Conservation (phyloP, 225 moss, liverwort and hornwort genomes). For the Asterella californica region DNA sequence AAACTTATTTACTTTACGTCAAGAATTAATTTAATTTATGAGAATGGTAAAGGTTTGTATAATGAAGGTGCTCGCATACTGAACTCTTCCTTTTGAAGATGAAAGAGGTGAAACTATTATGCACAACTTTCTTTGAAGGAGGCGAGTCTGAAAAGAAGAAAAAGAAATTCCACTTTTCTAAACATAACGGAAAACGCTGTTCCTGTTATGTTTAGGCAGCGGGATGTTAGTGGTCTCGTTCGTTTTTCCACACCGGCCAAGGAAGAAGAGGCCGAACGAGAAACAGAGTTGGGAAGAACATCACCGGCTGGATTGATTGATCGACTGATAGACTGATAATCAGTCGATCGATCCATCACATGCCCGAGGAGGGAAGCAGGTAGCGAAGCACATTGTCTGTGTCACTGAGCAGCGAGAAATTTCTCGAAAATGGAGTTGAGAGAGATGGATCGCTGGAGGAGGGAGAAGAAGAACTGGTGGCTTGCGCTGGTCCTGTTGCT, state of each 20-base stretch:
- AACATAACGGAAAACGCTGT: too few relatives aligned
- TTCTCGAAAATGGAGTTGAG: background rate
- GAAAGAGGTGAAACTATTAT: too few relatives aligned
- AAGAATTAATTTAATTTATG: too few relatives aligned
- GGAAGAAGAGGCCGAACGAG: background rate
- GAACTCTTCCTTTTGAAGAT: too few relatives aligned
- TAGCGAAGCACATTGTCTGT: background rate
- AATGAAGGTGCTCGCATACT: too few relatives aligned
- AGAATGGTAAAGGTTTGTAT: too few relatives aligned
- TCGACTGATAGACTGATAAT: background rate
- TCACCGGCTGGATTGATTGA: background rate
- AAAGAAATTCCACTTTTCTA: too few relatives aligned
- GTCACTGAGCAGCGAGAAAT: background rate
- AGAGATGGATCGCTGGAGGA: conserved; percentile 13
- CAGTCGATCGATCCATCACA: background rate
- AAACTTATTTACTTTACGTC: too few relatives aligned
- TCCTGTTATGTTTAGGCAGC: too few relatives aligned
- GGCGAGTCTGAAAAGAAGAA: too few relatives aligned
- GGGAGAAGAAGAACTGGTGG: background rate
- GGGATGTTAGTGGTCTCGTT: background rate
- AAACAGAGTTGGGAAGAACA: background rate
- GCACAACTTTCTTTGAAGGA: too few relatives aligned
- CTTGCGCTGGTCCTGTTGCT: conserved; percentile 9
- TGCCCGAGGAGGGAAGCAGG: background rate
- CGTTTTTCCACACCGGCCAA: background rate